Base-by-base conservation (phyloP, 2,329 filamentous ascomycete genomes). In the Ophiostoma pallidulum region DNA sequence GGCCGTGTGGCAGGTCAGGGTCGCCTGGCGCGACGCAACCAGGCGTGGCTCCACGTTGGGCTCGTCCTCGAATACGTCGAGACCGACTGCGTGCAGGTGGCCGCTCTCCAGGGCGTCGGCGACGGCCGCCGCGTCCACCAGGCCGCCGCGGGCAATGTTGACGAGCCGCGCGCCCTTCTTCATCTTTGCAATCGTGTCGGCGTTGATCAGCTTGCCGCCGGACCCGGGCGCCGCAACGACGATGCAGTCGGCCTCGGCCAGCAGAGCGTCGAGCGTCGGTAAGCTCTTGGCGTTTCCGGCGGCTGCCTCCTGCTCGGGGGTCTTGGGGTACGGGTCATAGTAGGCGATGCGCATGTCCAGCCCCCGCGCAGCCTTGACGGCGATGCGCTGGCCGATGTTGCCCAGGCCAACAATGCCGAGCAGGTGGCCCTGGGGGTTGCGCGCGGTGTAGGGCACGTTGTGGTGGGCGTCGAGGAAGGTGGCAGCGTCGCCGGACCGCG, bases 371-470 rank as follows among this genome's bases (percentile, higher is more conserved):
- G 72, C 74, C 56, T 82, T 82, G 36, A 70, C 60, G 1, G 78
- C 78, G 16, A 82, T 72, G 3, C 57, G 62, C 36, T 66, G 69
- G 0, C 73, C 72, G 41, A 75, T 75, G 33, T 75, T 72, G 0
- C 78, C 79, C 0, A 82, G 64, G 0, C 79, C 79, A 14, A 82
- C 69, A 24, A 82, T 69, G 1, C 78, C 78, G 0, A 82, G 65
- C 0, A 62, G 64, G 42, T 73, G 70, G 3, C 69, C 69, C 8
- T 67, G 65, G 0, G 78, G 78, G 54, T 82, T 81, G 47, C 70
- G 71, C 1, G 77, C 75, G 1, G 0, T 88, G 32, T 16, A 24
- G 10, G 52, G 50, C 10, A 20, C 32, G 33, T 48, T 41, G 45
- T 48, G 47, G 14, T 54, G 45, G 32, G 50, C 47, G 3, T 62